These are phyloP conservation scores for Isabelozyma gotoi DNA, from an alignment of 805 yeast genomes.

Conservation along the genomic window DNA sequence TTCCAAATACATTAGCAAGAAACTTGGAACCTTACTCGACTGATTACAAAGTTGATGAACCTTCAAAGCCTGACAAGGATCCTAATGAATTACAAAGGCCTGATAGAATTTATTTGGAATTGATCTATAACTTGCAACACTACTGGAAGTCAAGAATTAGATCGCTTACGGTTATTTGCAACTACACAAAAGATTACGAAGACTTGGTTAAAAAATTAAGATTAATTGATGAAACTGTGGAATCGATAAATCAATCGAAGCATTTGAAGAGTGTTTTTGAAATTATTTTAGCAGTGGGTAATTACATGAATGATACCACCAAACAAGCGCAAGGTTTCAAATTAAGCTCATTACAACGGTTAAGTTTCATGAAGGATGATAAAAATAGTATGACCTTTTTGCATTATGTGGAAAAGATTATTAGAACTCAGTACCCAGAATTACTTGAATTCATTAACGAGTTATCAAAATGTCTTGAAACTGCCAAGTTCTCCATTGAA, in stretches of 20 bases:
- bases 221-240: slow-evolving; percentile 59
- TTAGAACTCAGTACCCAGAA: slow-evolving; percentile 67
- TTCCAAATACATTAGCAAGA: slow-evolving; percentile 55
- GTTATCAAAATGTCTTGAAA: slow-evolving; percentile 48
- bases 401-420: slow-evolving; percentile 70
- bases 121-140: slow-evolving; percentile 63
- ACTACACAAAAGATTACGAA: slow-evolving; percentile 64
- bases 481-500: slow-evolving; percentile 63
- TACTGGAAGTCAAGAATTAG: slow-evolving; percentile 76
- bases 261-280: slow-evolving; percentile 59
- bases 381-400: slow-evolving; percentile 69
- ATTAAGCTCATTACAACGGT: slow-evolving; percentile 64
- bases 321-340: slow-evolving; percentile 72
- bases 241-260: slow-evolving; percentile 49
- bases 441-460: slow-evolving; percentile 62
- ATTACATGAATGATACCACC: slow-evolving; percentile 72
- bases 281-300: slow-evolving; percentile 71
- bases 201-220: slow-evolving; percentile 59
- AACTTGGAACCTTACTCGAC: slow-evolving; percentile 65
- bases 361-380: slow-evolving; percentile 70
- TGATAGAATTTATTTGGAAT: slow-evolving; percentile 66
- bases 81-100: slow-evolving; percentile 61
- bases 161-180: slow-evolving; percentile 52
- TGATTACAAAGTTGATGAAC: slow-evolving; percentile 37
- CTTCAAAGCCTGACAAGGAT: slow-evolving; percentile 49